Conservation (phyloP, 2,329 filamentous ascomycete genomes). For the Hymenoscyphus scutula region DNA sequence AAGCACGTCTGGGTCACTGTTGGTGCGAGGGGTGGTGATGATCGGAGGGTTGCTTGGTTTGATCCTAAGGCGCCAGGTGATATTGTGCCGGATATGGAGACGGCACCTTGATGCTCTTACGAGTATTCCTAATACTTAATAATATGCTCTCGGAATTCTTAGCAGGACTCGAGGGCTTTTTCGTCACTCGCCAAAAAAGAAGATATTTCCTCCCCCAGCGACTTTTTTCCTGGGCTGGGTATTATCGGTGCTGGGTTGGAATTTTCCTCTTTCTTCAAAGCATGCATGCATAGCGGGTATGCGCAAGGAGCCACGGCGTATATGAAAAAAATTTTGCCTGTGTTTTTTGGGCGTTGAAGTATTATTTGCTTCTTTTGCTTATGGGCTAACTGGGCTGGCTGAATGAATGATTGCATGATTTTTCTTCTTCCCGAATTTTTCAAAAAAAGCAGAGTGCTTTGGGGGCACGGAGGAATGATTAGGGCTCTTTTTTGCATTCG, state of each 20-base stretch:
- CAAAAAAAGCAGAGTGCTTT: too few relatives aligned
- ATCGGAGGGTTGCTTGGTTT: constrained; percentile 37
- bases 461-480: too few relatives aligned
- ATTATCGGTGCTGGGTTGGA: neutral
- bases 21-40: constrained; percentile 60
- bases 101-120: neutral
- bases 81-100: constrained; percentile 33
- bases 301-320: neutral
- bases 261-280: neutral
- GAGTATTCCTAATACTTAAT: neutral
- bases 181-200: neutral
- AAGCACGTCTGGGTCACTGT: constrained; percentile 70
- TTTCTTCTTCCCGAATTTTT: neutral
- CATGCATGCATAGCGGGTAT: constrained; percentile 2
- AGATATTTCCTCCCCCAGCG: neutral
- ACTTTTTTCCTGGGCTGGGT: neutral
- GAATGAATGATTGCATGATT: constrained; percentile 1
- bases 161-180: neutral
- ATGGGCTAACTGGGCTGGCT: too few relatives aligned
- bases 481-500: too few relatives aligned
- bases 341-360: neutral
- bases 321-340: too few relatives aligned
- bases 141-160: neutral
- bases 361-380: neutral
- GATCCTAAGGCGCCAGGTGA: constrained; percentile 34